phyloP scores from a whole-genome alignment of 2,329 filamentous ascomycete species.

The Lojkania enalia region DNA sequence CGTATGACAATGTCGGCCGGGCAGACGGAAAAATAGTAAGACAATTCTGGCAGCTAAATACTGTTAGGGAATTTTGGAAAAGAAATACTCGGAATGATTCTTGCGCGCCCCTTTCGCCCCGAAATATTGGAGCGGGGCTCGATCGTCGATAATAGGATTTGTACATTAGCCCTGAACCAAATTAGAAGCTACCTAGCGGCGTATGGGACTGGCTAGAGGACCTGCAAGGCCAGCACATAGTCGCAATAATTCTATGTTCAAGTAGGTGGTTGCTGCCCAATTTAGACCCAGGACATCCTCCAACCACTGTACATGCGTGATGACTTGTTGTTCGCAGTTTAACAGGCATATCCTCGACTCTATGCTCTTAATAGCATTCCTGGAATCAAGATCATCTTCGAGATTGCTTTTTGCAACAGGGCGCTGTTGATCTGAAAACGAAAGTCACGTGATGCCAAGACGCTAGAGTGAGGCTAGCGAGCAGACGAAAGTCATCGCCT shows the following conservation, averaged over 20 bases:
- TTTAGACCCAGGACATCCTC: background rate
- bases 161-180: background rate
- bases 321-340: background rate
- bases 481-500: slow-evolving; percentile 1
- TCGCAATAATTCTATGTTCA: background rate
- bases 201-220: background rate
- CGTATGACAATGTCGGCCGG: too few relatives aligned
- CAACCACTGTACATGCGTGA: background rate
- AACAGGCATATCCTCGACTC: too few relatives aligned
- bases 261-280: background rate
- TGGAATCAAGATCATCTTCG: too few relatives aligned
- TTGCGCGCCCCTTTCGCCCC: too few relatives aligned
- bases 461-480: slow-evolving; percentile 6
- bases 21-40: too few relatives aligned
- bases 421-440: slow-evolving; percentile 1
- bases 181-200: background rate
- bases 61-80: too few relatives aligned
- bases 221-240: background rate
- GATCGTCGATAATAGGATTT: background rate
- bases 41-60: too few relatives aligned
- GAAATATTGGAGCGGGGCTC: too few relatives aligned
- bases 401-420: too few relatives aligned
- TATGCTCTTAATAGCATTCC: too few relatives aligned
- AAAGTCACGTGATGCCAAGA: slow-evolving; percentile 15
- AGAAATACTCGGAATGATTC: too few relatives aligned